Conservation (phyloP, 495 filamentous ascomycete genomes). For the Cladorrhinum samala region DNA sequence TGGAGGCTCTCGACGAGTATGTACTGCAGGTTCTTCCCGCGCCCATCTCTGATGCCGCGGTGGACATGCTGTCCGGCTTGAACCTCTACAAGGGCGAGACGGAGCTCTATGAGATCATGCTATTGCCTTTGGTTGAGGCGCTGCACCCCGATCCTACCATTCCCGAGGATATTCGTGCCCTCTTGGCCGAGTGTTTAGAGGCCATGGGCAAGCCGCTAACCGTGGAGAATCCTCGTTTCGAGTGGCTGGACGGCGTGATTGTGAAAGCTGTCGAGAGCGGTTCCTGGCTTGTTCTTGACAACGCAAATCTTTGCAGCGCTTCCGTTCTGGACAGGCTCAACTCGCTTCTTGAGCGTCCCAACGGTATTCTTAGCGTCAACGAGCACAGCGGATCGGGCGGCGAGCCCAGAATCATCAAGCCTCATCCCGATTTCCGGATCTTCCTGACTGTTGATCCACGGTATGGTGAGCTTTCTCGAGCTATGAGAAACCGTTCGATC, state of each 20-base stretch:
- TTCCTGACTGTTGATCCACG: slow-evolving; percentile 93
- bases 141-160: slow-evolving; percentile 21
- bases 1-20: slow-evolving; percentile 46
- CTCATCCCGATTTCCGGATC: slow-evolving; percentile 82
- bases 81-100: slow-evolving; percentile 26
- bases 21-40: slow-evolving; percentile 46
- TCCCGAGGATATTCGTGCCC: slow-evolving; percentile 20
- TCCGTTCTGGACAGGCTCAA: slow-evolving; percentile 94
- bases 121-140: slow-evolving; percentile 28
- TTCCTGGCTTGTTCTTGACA: slow-evolving; percentile 90
- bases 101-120: slow-evolving; percentile 18
- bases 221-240: slow-evolving; percentile 71
- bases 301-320: slow-evolving; percentile 91
- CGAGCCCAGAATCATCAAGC: slow-evolving; percentile 68
- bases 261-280: slow-evolving; percentile 81
- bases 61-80: slow-evolving; percentile 36
- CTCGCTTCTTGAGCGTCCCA: slow-evolving; percentile 77
- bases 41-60: slow-evolving; percentile 34
- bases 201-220: slow-evolving; percentile 40
- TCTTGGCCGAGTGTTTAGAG: slow-evolving; percentile 26
- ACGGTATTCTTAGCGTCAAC: slow-evolving; percentile 81
- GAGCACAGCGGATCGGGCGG: slow-evolving; percentile 82
- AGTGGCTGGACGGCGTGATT: slow-evolving; percentile 92
- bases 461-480: slow-evolving; percentile 88
- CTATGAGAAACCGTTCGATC: slow-evolving; percentile 92